These are phyloP conservation scores for Fusarium subtropicale DNA, from an alignment of 2,329 filamentous ascomycete species.

Conservation along the genomic window DNA sequence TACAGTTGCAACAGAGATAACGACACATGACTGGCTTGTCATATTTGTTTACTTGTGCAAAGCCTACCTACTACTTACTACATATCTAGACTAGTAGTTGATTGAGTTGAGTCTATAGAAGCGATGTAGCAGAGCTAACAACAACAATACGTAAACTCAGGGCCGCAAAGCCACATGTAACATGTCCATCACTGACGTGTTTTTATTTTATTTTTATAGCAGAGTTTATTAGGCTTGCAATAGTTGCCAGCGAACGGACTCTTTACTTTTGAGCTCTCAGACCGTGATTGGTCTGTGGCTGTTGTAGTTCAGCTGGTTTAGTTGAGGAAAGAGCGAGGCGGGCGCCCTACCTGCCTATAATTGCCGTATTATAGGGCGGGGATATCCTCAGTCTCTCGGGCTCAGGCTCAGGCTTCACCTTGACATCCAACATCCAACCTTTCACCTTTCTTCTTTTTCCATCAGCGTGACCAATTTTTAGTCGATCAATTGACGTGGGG, in stretches of 20 bases:
- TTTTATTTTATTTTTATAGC: neutral
- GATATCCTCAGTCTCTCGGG: neutral
- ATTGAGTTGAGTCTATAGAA: constrained; percentile 14
- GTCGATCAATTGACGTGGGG: constrained; percentile 10
- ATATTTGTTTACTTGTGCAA: neutral
- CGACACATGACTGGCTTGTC: constrained; percentile 11
- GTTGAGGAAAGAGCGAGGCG: constrained; percentile 22
- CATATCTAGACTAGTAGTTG: neutral
- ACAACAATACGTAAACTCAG: neutral
- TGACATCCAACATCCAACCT: constrained; percentile 31
- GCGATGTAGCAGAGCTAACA: constrained; percentile 3
- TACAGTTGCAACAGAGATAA: neutral
- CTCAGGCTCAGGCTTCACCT: constrained; percentile 10
- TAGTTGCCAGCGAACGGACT: constrained; percentile 9
- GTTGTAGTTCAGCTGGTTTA: constrained; percentile 9
- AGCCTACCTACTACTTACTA: neutral
- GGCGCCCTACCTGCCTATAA: constrained; percentile 15
- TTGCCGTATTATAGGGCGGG: constrained; percentile 23
- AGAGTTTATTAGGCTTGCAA: constrained; percentile 3
- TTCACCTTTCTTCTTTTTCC: constrained; percentile 20
- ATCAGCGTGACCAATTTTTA: constrained; percentile 9
- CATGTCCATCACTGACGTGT: constrained; percentile 2
- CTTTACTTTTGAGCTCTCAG: neutral
- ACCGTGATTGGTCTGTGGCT: constrained; percentile 6
- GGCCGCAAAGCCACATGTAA: neutral